phyloP scores from a whole-genome alignment of 179 eudicot genomes.

The Drosera spatulata region DNA sequence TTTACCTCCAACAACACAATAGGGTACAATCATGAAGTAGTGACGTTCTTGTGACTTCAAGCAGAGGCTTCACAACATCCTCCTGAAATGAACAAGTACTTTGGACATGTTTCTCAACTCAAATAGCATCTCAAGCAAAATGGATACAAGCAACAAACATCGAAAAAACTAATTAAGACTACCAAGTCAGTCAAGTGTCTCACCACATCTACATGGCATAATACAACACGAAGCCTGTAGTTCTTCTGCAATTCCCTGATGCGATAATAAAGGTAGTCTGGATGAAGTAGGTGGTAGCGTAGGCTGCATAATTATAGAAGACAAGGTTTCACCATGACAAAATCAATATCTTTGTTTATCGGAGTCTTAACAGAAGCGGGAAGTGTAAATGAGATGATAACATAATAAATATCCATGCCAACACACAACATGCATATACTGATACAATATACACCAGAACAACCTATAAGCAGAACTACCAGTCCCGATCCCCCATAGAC shows the following conservation, averaged over 20 bases:
- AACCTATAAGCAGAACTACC: too few relatives aligned
- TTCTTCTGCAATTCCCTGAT: constrained; percentile 84
- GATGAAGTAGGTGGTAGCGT: constrained; percentile 86
- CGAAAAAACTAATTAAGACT: too few relatives aligned
- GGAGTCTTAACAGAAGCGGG: too few relatives aligned
- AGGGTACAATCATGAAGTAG: constrained; percentile 96
- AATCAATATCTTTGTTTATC: not conserved
- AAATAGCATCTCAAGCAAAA: too few relatives aligned
- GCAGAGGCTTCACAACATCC: constrained; percentile 88
- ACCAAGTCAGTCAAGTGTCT: constrained; percentile 15
- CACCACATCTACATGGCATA: constrained; percentile 94
- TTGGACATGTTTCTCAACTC: too few relatives aligned
- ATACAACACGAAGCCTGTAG: constrained; percentile 77
- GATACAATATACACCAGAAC: not conserved
- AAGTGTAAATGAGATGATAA: too few relatives aligned
- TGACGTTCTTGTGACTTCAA: constrained; percentile 87
- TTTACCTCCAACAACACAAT: constrained; percentile 89
- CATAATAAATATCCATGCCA: too few relatives aligned
- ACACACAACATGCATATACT: not conserved
- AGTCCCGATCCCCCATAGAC: too few relatives aligned
- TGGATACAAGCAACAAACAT: too few relatives aligned
- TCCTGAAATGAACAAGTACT: constrained; percentile 42
- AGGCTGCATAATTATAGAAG: constrained; percentile 41
- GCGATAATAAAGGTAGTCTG: constrained; percentile 81
- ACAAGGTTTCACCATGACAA: not conserved